phyloP scores from a whole-genome alignment of 106 monocot species.

The Dioscorea zingiberensis region DNA sequence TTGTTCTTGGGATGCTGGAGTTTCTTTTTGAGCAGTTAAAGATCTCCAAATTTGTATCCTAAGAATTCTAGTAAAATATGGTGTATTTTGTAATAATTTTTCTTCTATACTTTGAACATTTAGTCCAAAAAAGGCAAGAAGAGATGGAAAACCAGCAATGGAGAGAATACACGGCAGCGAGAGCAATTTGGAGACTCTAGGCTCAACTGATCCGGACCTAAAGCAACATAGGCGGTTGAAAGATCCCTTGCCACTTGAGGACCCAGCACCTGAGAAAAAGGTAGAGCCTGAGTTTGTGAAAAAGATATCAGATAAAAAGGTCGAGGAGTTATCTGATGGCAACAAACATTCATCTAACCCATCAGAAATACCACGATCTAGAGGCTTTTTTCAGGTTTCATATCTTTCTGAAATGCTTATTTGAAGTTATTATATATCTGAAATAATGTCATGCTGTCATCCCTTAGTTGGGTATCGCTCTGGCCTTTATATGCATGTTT shows the following conservation, averaged over 20 bases:
- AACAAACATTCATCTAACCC: constrained; percentile 28
- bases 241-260: constrained; percentile 29
- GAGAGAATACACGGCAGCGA: constrained; percentile 22
- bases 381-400: constrained; percentile 39
- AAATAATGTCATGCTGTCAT: neutral
- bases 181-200: constrained; percentile 11
- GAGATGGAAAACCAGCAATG: constrained; percentile 32
- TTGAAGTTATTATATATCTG: neutral
- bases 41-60: no score
- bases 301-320: constrained; percentile 14
- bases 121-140: constrained; percentile 42
- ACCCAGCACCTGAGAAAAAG: constrained; percentile 9
- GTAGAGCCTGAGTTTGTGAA: constrained; percentile 11
- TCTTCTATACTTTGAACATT: neutral
- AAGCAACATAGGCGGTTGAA: constrained; percentile 21
- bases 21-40: no score
- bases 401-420: neutral
- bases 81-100: neutral
- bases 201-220: constrained; percentile 20
- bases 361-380: constrained; percentile 25
- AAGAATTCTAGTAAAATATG: no score
- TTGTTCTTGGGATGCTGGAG: no score
- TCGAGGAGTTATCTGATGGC: constrained; percentile 18
- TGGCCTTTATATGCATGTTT: neutral
- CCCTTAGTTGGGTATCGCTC: neutral